Evolutionary conservation across 208 protist species (phyloP).

Genomic region (Acanthamoeba healyi): DNA sequence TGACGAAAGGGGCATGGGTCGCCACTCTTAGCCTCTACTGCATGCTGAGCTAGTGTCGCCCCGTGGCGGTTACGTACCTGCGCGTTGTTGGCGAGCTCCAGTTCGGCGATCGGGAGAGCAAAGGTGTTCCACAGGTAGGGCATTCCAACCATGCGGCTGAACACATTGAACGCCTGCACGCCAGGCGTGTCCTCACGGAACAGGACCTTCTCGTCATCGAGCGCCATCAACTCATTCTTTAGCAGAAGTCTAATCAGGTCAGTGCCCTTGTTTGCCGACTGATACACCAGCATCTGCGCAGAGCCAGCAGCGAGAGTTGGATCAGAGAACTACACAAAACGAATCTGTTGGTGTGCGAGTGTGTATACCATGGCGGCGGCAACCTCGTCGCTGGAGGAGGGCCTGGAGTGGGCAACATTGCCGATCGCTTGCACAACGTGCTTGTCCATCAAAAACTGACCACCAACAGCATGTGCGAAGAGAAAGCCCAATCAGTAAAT

Average conservation of each 20-base stretch:
- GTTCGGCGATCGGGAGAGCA: neutral
- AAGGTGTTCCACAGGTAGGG: constrained; percentile 63
- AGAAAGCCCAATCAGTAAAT: neutral
- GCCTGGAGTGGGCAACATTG: constrained; percentile 4
- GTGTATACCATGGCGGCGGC: neutral
- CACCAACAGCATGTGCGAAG: neutral
- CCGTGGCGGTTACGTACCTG: neutral
- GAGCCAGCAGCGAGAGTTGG: too few relatives aligned
- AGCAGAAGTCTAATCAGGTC: neutral
- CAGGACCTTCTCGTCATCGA: constrained; percentile 20
- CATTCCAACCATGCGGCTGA: constrained; percentile 24
- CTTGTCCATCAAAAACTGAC: constrained; percentile 49
- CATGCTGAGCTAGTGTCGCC: too few relatives aligned
- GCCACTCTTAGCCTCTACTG: neutral
- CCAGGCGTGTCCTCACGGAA: constrained; percentile 33
- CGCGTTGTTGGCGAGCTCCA: constrained; percentile 54
- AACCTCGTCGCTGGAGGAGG: neutral
- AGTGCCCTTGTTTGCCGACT: neutral
- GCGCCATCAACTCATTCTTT: constrained; percentile 13
- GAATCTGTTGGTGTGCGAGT: neutral
- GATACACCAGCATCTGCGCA: constrained; percentile 15
- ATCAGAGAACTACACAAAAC: neutral
- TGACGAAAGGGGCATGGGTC: neutral
- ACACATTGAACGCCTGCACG: neutral
- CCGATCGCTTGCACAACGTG: neutral